These are phyloP conservation scores for Trametes punicea DNA, from an alignment of 768 basidiomycete species.

Conservation along the genomic window DNA sequence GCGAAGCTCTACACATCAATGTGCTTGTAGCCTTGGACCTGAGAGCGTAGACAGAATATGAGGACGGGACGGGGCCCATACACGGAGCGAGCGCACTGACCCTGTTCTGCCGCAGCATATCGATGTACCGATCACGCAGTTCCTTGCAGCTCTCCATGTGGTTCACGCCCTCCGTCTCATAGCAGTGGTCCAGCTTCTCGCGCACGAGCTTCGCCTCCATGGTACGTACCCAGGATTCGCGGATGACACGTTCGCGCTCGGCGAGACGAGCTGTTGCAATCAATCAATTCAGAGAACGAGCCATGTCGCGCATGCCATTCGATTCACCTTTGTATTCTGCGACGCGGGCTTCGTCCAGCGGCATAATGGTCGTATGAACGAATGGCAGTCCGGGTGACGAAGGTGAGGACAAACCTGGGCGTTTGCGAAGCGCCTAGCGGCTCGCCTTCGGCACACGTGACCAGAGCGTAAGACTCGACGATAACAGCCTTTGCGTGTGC, in stretches of 20 bases:
- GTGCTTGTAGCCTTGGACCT: conserved; percentile 86
- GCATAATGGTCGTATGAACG: conserved; percentile 31
- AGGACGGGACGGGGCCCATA: not conserved
- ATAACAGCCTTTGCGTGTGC: too few species aligned
- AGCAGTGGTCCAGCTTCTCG: conserved; percentile 87
- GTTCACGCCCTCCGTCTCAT: conserved; percentile 87
- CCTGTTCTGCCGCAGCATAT: conserved; percentile 76
- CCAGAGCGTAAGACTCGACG: too few species aligned
- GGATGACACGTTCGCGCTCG: conserved; percentile 71
- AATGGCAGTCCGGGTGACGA: conserved; percentile 3
- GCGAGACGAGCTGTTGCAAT: conserved; percentile 52
- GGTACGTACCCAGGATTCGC: conserved; percentile 91
- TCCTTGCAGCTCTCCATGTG: conserved; percentile 87
- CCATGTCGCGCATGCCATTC: not conserved
- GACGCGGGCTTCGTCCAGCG: conserved; percentile 39
- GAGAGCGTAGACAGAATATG: conserved; percentile 3
- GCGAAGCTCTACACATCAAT: conserved; percentile 48
- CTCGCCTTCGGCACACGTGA: not conserved
- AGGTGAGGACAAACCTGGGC: conserved; percentile 6
- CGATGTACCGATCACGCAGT: conserved; percentile 76
- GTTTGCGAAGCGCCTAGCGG: conserved; percentile 13
- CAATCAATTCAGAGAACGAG: not conserved
- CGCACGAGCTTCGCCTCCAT: conserved; percentile 91
- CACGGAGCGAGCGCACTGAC: conserved; percentile 43
- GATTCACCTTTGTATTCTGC: conserved; percentile 49